These are phyloP conservation scores for Inosperma sp. DNA, from an alignment of 768 basidiomycete genomes.

Conservation along the genomic window DNA sequence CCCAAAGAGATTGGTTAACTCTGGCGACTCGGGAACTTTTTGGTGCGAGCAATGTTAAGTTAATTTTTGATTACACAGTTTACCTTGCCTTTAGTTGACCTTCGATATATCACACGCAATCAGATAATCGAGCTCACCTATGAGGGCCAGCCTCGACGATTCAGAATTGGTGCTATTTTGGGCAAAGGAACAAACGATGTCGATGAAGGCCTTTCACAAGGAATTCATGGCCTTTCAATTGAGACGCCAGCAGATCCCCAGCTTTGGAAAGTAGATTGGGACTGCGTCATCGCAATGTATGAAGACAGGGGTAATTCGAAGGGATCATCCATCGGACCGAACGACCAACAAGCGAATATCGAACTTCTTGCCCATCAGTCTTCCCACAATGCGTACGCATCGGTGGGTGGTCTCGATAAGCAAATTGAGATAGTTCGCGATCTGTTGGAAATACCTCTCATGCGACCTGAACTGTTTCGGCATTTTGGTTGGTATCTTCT, in stretches of 20 bases:
- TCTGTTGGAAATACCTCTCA: conserved; percentile 33
- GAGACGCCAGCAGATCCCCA: conserved; percentile 27
- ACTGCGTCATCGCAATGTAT: conserved; percentile 49
- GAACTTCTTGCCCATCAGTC: conserved; percentile 44
- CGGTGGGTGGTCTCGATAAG: conserved; percentile 82
- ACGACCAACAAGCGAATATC: conserved; percentile 17
- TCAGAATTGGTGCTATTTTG: conserved; percentile 47
- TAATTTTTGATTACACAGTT: conserved; percentile 12
- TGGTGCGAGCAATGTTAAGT: conserved; percentile 39
- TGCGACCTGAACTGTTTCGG: conserved; percentile 30
- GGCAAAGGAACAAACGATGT: conserved; percentile 17
- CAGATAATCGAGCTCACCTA: conserved; percentile 63
- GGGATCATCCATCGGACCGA: conserved; percentile 34
- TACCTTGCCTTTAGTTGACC: conserved; percentile 49
- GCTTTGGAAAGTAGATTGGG: conserved; percentile 68
- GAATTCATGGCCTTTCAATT: conserved; percentile 45
- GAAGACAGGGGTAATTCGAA: conserved; percentile 23
- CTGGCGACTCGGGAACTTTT: conserved; percentile 63
- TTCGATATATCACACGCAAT: conserved; percentile 59
- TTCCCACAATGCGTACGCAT: conserved; percentile 59
- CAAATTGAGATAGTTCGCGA: conserved; percentile 76
- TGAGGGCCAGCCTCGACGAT: conserved; percentile 56
- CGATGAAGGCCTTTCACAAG: conserved; percentile 33
- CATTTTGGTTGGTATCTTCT: conserved; percentile 27
- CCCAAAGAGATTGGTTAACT: conserved; percentile 57